phyloP scores from a whole-genome alignment of 257 asterid species.

The Perilla frutescens region DNA sequence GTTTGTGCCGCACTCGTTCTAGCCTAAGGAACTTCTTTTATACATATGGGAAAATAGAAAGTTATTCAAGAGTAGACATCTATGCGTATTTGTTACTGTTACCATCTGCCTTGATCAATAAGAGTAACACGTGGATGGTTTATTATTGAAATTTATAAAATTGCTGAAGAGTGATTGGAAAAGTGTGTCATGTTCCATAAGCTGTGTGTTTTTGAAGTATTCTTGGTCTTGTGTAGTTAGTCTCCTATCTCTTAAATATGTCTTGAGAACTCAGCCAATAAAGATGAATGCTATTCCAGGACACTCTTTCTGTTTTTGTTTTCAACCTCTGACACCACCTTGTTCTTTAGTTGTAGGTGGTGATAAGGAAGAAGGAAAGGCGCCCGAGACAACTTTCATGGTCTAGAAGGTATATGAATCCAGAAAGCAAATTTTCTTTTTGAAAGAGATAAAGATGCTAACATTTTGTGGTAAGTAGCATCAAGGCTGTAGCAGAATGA shows the following conservation, averaged over 20 bases:
- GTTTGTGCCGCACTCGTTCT: not conserved
- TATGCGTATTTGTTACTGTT: not conserved
- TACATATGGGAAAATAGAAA: not conserved
- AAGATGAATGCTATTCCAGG: constrained; percentile 1
- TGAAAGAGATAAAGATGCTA: constrained; percentile 30
- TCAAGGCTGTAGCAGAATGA: constrained; percentile 28
- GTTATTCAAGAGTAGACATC: not conserved
- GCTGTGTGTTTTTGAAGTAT: not conserved
- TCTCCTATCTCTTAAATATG: not conserved
- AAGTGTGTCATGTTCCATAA: not conserved
- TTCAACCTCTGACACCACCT: constrained; percentile 19
- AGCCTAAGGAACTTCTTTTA: not conserved
- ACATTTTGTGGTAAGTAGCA: constrained; percentile 12
- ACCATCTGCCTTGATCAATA: not conserved
- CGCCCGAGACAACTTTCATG: constrained; percentile 48
- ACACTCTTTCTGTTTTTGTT: constrained; percentile 3
- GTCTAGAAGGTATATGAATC: constrained; percentile 47
- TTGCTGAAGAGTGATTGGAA: not conserved
- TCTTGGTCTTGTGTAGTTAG: not conserved
- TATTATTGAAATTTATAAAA: not conserved
- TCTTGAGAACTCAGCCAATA: not conserved
- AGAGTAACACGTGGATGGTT: not conserved
- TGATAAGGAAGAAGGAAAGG: constrained; percentile 44
- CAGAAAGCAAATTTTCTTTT: not conserved
- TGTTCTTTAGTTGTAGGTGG: constrained; percentile 45